Evolutionary conservation across 192 early-diverging fungal species (phyloP).

Genomic region (Backusella luteola): DNA sequence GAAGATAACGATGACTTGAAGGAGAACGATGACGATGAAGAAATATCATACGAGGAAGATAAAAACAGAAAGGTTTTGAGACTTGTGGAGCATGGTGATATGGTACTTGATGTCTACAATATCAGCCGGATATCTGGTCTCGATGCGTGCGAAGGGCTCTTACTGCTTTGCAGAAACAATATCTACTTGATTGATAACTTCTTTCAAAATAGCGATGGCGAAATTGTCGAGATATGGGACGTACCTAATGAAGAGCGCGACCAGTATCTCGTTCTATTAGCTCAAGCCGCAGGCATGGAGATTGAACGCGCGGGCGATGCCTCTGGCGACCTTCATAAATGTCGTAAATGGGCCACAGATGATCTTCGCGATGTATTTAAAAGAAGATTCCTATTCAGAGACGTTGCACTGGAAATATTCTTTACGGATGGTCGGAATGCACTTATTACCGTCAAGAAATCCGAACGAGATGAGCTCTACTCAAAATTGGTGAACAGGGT

Average conservation of each 20-base stretch:
- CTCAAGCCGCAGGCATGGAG: constrained; percentile 44
- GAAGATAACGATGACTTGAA: constrained; percentile 18
- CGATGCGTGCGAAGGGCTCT: constrained; percentile 67
- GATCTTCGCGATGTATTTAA: constrained; percentile 67
- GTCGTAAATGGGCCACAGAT: constrained; percentile 49
- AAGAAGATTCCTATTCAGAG: constrained; percentile 59
- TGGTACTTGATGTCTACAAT: constrained; percentile 69
- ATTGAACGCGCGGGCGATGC: constrained; percentile 25
- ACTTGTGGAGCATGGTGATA: constrained; percentile 66
- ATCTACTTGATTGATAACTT: constrained; percentile 75
- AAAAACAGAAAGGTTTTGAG: constrained; percentile 68
- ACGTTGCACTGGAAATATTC: constrained; percentile 78
- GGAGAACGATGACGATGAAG: constrained; percentile 32
- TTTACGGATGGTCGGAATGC: constrained; percentile 71
- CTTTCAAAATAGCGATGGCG: constrained; percentile 57
- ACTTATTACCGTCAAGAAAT: constrained; percentile 66
- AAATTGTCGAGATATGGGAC: constrained; percentile 68
- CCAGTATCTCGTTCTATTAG: constrained; percentile 54
- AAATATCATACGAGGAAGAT: constrained; percentile 60
- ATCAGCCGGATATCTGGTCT: constrained; percentile 62
- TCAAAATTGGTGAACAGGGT: constrained; percentile 54
- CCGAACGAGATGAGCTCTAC: constrained; percentile 64
- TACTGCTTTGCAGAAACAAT: constrained; percentile 65
- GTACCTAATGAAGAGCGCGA: constrained; percentile 60
- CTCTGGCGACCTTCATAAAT: constrained; percentile 46